Conservation (phyloP, 768 basidiomycete species). For the Mycena indigotica region DNA sequence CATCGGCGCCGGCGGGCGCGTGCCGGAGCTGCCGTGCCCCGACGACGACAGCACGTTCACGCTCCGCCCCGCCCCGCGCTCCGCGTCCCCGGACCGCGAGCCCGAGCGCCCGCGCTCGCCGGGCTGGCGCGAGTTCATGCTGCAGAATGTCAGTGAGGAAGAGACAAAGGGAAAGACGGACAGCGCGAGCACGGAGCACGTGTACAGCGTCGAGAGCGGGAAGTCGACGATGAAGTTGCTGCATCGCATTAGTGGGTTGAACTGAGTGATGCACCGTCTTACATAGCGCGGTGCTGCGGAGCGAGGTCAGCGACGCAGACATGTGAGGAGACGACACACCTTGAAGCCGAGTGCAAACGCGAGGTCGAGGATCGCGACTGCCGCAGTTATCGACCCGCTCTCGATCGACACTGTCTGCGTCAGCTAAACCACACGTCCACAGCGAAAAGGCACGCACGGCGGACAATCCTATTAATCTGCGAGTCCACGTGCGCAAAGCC, state of each 20-base stretch:
- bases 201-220: constrained; percentile 1
- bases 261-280: too few species aligned
- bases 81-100: neutral
- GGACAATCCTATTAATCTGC: neutral
- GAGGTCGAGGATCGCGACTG: neutral
- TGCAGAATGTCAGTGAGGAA: neutral
- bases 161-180: neutral
- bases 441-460: neutral
- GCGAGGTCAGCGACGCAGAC: neutral
- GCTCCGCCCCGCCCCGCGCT: neutral
- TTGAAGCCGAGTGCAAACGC: neutral
- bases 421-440: neutral
- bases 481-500: neutral
- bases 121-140: neutral
- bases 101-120: neutral
- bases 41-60: neutral
- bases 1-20: neutral
- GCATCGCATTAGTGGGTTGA: too few species aligned
- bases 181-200: neutral
- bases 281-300: too few species aligned
- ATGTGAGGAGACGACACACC: neutral
- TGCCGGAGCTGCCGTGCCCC: neutral
- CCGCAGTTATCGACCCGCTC: neutral
- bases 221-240: constrained; percentile 1
- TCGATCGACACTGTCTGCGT: neutral